Conservation (phyloP, 2,329 filamentous ascomycete species). For the Ascochyta pisi region DNA sequence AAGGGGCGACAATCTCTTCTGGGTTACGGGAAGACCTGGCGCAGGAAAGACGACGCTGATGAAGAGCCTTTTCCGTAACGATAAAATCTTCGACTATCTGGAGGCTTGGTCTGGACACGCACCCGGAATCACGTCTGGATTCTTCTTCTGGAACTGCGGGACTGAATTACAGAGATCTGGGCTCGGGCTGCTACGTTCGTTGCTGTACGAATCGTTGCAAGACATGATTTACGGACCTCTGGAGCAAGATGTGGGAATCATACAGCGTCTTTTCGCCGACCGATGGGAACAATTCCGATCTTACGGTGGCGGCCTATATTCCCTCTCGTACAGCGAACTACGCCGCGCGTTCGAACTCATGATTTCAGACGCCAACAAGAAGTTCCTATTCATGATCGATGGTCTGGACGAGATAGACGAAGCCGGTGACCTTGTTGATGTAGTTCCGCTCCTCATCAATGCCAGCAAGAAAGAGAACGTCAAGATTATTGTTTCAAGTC, state of each 20-base stretch:
- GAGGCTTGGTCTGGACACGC: slow-evolving; percentile 39
- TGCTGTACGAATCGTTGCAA: slow-evolving; percentile 41
- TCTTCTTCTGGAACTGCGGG: slow-evolving; percentile 56
- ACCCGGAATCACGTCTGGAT: slow-evolving; percentile 47
- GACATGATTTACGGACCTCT: slow-evolving; percentile 43
- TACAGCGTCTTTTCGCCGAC: slow-evolving; percentile 36
- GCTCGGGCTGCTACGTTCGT: slow-evolving; percentile 31
- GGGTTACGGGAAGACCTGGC: slow-evolving; percentile 51
- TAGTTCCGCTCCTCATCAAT: slow-evolving; percentile 21
- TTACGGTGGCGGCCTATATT: slow-evolving; percentile 36
- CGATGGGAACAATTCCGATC: slow-evolving; percentile 40
- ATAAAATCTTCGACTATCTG: slow-evolving; percentile 31
- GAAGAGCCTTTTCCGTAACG: slow-evolving; percentile 45
- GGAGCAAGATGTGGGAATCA: slow-evolving; percentile 31
- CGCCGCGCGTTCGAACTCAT: slow-evolving; percentile 35
- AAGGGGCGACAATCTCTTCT: slow-evolving; percentile 38
- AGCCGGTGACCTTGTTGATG: slow-evolving; percentile 29
- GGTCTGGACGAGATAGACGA: slow-evolving; percentile 42
- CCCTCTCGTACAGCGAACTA: slow-evolving; percentile 31
- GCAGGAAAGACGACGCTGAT: slow-evolving; percentile 58
- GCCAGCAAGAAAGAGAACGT: slow-evolving; percentile 36
- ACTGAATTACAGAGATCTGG: slow-evolving; percentile 38
- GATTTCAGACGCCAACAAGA: slow-evolving; percentile 36
- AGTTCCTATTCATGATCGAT: slow-evolving; percentile 44
- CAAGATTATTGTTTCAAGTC: slow-evolving; percentile 43